These are phyloP conservation scores for Trametes sp. DNA, from an alignment of 1,284 basidiomycete genomes.

Conservation along the genomic window DNA sequence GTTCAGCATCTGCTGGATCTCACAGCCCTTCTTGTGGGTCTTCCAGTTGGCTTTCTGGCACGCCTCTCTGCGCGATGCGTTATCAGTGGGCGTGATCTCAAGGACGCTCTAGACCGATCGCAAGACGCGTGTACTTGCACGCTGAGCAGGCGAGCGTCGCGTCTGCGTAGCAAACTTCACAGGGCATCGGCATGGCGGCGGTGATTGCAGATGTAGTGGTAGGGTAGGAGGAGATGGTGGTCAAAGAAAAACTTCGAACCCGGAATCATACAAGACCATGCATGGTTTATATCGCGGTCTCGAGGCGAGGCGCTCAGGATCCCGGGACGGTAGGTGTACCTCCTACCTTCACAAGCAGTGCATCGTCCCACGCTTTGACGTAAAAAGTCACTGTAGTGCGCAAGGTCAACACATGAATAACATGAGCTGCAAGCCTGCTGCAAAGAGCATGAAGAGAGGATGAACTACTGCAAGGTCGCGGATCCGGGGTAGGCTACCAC, in stretches of 20 bases:
- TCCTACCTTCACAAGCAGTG: neutral
- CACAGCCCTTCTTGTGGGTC: slow-evolving; percentile 46
- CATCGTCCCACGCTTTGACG: too few species aligned
- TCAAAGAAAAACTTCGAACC: neutral
- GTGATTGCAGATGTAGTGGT: neutral
- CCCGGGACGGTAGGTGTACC: neutral
- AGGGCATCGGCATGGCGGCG: slow-evolving; percentile 17
- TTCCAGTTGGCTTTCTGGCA: slow-evolving; percentile 45
- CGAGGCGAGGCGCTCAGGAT: neutral
- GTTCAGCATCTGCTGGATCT: slow-evolving; percentile 43
- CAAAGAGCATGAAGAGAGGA: too few species aligned
- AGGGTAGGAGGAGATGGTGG: slow-evolving; percentile 7
- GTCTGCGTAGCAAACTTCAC: slow-evolving; percentile 27
- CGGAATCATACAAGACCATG: neutral
- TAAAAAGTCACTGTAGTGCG: too few species aligned
- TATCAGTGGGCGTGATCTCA: neutral
- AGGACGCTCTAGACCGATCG: neutral
- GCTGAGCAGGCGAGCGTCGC: slow-evolving; percentile 26
- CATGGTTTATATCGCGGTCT: neutral
- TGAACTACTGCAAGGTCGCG: too few species aligned
- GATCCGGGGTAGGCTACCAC: neutral
- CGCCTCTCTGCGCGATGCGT: slow-evolving; percentile 19
- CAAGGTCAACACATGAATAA: too few species aligned
- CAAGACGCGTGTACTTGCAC: slow-evolving; percentile 30
- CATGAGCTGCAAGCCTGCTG: too few species aligned